A percentile compares a stretch with the other conserved stretches of the same genome.
phyloP scores from a whole-genome alignment of 2,329 filamentous ascomycete genomes.

The Ramichloridium luteum region DNA sequence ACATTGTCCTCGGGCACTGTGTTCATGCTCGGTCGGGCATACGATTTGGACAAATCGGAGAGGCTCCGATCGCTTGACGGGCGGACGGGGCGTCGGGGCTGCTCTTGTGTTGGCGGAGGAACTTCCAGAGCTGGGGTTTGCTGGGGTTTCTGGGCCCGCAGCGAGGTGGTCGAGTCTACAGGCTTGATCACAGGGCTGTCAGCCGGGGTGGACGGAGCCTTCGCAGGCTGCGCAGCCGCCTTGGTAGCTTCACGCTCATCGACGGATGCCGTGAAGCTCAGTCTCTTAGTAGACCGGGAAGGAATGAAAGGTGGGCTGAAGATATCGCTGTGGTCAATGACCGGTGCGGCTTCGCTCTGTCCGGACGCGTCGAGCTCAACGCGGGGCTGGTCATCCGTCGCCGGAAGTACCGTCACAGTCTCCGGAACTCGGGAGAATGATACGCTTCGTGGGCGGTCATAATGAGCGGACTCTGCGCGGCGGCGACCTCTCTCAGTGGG shows the following conservation, averaged over 20 bases:
- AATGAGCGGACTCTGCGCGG: no score
- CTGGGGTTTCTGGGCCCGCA: neutral
- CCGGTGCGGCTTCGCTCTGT: neutral
- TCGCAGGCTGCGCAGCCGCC: no score
- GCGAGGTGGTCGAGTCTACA: neutral
- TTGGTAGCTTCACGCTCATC: conserved; percentile 1
- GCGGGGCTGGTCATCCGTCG: neutral
- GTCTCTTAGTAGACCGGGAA: no score
- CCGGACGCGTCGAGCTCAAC: conserved; percentile 2
- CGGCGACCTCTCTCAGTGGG: neutral
- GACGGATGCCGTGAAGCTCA: no score
- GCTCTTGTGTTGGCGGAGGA: conserved; percentile 3
- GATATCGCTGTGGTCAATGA: conserved; percentile 13
- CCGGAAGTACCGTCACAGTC: neutral
- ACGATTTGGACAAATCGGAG: conserved; percentile 14
- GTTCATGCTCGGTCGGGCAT: conserved; percentile 14
- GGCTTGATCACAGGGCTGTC: conserved; percentile 2
- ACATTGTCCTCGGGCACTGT: conserved; percentile 17
- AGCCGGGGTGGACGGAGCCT: no score
- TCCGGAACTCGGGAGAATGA: conserved; percentile 4
- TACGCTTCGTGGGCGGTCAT: no score
- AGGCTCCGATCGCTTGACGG: conserved; percentile 14
- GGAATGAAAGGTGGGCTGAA: no score
- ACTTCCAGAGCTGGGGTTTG: no score
- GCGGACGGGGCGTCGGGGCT: conserved; percentile 3